phyloP scores from a whole-genome alignment of 140 eudicot genomes.

The Bidens hawaiensis region DNA sequence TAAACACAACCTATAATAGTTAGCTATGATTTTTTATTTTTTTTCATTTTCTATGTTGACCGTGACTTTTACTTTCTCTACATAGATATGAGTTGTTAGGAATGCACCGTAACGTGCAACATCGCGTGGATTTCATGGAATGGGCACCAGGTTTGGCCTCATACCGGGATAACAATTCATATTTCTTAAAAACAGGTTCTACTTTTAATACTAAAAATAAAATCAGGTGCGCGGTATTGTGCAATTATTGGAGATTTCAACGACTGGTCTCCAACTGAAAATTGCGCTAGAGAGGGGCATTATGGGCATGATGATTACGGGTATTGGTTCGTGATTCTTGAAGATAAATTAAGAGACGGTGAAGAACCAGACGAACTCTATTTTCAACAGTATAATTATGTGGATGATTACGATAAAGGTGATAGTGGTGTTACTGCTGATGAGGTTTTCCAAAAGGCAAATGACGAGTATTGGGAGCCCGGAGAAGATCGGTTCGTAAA shows the following conservation, averaged over 20 bases:
- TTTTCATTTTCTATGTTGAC: not conserved
- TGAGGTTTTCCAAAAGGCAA: constrained; percentile 73
- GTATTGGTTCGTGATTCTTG: constrained; percentile 90
- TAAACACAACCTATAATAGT: not conserved
- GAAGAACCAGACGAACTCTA: constrained; percentile 88
- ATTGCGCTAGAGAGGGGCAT: constrained; percentile 86
- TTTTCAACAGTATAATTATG: constrained; percentile 82
- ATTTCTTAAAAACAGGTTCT: not conserved
- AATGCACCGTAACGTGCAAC: constrained; percentile 86
- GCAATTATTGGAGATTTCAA: constrained; percentile 89
- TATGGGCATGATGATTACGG: constrained; percentile 96
- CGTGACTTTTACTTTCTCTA: not conserved
- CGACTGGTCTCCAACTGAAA: constrained; percentile 91
- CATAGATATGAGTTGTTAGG: constrained; percentile 76
- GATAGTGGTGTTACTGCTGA: constrained; percentile 65
- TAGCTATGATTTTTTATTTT: not conserved
- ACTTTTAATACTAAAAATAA: constrained; percentile 14
- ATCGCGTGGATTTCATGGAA: constrained; percentile 92
- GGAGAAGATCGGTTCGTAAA: constrained; percentile 82
- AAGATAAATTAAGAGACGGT: constrained; percentile 83
- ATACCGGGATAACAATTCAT: not conserved
- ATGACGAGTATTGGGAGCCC: constrained; percentile 99
- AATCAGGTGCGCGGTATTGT: constrained; percentile 92
- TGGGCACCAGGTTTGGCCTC: constrained; percentile 96
- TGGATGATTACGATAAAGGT: constrained; percentile 87